These are phyloP conservation scores for Penicillium psychrofluorescens DNA, from an alignment of 495 filamentous ascomycete genomes.

Conservation along the genomic window DNA sequence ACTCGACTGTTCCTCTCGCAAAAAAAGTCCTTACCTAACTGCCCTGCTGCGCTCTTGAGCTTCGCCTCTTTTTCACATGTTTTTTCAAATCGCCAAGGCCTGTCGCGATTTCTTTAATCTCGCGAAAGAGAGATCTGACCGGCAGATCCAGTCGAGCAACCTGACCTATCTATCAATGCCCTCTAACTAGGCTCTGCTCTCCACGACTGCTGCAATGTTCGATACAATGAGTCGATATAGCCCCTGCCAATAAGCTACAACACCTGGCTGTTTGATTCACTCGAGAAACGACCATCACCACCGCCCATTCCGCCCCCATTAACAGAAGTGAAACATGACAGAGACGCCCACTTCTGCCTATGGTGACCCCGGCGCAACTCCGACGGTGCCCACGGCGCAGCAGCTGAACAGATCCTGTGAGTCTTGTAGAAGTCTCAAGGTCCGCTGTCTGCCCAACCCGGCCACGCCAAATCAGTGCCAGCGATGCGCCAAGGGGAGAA, in stretches of 20 bases:
- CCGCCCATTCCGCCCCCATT: not conserved
- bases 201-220: not conserved
- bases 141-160: too few relatives aligned
- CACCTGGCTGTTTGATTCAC: too few relatives aligned
- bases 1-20: too few relatives aligned
- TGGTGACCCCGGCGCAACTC: conserved; percentile 18
- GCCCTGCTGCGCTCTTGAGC: not conserved
- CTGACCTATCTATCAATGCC: too few relatives aligned
- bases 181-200: not conserved
- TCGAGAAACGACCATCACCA: too few relatives aligned
- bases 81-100: not conserved
- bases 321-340: conserved; percentile 21
- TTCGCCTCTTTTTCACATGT: too few relatives aligned
- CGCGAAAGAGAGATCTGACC: too few relatives aligned
- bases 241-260: conserved; percentile 2
- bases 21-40: not conserved
- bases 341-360: conserved; percentile 21
- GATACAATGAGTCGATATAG: conserved; percentile 15
- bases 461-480: conserved; percentile 57
- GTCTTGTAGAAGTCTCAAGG: conserved; percentile 76
- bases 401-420: conserved; percentile 69
- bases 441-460: conserved; percentile 69
- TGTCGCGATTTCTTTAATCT: not conserved
- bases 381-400: conserved; percentile 13
- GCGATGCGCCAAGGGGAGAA: conserved; percentile 70